Conservation (phyloP, 139 green algal species). For the Eudorina sp. region DNA sequence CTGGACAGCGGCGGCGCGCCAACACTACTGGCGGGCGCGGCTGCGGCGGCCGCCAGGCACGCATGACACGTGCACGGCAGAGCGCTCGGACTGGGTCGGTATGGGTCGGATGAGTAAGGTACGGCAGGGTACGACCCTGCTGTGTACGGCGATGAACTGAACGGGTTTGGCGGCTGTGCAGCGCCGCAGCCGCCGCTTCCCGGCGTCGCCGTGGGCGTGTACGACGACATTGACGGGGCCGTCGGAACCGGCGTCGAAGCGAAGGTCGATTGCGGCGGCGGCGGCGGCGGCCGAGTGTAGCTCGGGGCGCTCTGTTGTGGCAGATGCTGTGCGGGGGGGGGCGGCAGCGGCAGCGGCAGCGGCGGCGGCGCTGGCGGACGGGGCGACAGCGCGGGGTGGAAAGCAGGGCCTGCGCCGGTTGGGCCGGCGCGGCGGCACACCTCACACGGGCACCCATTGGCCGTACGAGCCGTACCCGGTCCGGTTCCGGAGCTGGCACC, state of each 20-base stretch:
- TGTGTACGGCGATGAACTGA: neutral
- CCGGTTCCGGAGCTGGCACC: no score
- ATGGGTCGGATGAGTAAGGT: no score
- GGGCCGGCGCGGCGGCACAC: neutral
- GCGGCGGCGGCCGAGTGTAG: neutral
- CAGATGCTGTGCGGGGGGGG: neutral
- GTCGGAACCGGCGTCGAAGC: no score
- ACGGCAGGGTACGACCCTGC: neutral
- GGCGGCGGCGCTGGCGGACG: neutral
- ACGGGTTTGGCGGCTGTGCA: no score
- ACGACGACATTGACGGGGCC: no score
- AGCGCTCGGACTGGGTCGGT: no score
- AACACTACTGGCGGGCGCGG: neutral
- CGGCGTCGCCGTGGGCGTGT: no score
- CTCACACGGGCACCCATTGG: conserved; percentile 11
- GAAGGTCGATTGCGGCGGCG: no score
- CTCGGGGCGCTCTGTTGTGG: neutral
- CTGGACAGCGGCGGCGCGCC: neutral
- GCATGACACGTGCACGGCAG: neutral
- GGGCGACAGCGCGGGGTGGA: neutral
- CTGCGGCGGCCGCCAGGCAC: neutral
- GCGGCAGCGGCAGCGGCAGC: neutral
- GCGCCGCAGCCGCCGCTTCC: no score
- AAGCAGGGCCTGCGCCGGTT: neutral
- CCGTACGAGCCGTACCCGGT: no score